Conservation (phyloP, 1,284 basidiomycete genomes). For the Ganoderma lingzhi region DNA sequence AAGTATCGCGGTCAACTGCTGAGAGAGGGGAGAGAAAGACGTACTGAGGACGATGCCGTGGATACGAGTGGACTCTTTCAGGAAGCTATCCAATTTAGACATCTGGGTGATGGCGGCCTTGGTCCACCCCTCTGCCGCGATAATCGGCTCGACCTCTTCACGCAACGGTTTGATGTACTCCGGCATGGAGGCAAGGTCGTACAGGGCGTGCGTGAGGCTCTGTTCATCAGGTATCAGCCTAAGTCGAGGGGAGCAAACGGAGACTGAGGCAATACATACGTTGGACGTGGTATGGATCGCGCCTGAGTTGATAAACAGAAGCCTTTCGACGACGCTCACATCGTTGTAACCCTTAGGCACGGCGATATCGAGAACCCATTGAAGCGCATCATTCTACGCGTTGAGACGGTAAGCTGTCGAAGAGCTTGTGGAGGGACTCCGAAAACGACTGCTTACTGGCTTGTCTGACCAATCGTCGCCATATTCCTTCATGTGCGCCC, state of each 20-base stretch:
- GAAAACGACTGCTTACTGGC: constrained; percentile 11
- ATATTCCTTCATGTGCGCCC: constrained; percentile 19
- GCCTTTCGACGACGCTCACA: constrained; percentile 32
- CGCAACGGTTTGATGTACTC: constrained; percentile 51
- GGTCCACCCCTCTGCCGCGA: constrained; percentile 53
- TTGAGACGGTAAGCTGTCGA: neutral
- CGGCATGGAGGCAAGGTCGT: constrained; percentile 50
- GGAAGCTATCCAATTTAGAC: constrained; percentile 59
- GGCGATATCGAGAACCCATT: constrained; percentile 40
- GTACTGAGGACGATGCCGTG: constrained; percentile 40
- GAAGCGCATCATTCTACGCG: constrained; percentile 42
- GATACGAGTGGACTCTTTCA: constrained; percentile 55
- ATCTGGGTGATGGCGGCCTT: constrained; percentile 53
- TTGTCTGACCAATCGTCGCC: constrained; percentile 20
- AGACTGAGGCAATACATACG: constrained; percentile 24
- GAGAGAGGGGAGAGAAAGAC: constrained; percentile 42
- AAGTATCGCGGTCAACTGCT: neutral
- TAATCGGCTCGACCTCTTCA: constrained; percentile 51
- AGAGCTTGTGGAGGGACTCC: neutral
- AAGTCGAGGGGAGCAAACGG: no score
- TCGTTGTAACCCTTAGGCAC: constrained; percentile 24
- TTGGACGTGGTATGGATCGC: constrained; percentile 43
- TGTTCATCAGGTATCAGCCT: constrained; percentile 20
- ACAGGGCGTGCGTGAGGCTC: constrained; percentile 49
- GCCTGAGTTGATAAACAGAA: constrained; percentile 42